Evolutionary conservation across 208 protist species (phyloP), one percentile per base, ranked within the genome.

Genomic region (Trypanosoma boissoni): DNA sequence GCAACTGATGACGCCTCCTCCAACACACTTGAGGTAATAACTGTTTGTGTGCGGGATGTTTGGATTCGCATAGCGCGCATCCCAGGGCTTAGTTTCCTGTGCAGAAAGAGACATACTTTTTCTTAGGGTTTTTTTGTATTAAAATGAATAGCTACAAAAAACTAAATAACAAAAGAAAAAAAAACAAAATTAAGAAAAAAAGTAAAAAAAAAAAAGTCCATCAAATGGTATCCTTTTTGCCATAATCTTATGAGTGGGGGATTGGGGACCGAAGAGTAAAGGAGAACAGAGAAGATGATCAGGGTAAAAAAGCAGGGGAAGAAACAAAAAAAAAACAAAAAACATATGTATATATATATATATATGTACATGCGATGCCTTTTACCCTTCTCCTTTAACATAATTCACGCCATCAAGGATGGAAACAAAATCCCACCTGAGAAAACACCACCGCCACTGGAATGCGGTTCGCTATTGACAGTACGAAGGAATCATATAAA

Each of bases 1-100:
- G 68, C 96, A 98, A 8, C 87, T 83, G 10, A 98, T 71, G 36
- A 97, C 76, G 68, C 97, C 97, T 18, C 94, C 96, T 53, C 94
- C 72, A 34, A 91, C 64, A 73, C 93, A 97, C 70, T 96, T 97
- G 52, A 82, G 58, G 72, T 97, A 98, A 86, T 97, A 98, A 24
- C 50, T 56, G 58, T 53, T 70, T 41, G 45, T 92, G 49, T 95
- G 86, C 10, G 86, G 86, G 34, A 57, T 58, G 28, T 59, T 49
- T 36, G 86, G 76, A 67, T 90, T 86, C 16, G 83, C 45, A 71
- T 88, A 86, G 46, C 86, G 82, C 29, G 86, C 86, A 68, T 92
- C 80, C 82, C 86, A 88, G 44, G 31, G 28, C 44, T 86, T 82
- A 36, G 72, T 63, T 6, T 43, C 29, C 27, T 48, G 27, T 32